Evolutionary conservation across 345 rosid species (phyloP), one percentile per base, ranked within the genome.

Genomic region (Alliaria petiolata): DNA sequence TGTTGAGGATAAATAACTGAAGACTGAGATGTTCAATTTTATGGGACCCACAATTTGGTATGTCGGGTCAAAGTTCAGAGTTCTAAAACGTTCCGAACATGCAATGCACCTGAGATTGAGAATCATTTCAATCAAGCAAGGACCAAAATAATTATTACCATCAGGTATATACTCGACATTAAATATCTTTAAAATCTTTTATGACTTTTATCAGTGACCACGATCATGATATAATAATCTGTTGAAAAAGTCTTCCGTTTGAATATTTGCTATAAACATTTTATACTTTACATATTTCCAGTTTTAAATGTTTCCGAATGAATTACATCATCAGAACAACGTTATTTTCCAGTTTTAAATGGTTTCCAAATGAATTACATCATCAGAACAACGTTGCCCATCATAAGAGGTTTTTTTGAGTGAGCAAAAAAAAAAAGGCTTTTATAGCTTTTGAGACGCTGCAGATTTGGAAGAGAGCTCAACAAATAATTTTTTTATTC

Each of bases 71-170:
- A 60, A 28, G 20, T 70, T 59, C 20, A 58, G 25, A 38, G 22
- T 49, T 34, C 33, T 45, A 19, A 47, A 64, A 31, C 57, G 14
- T 36, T 45, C 22, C 57, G 6, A 64, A 61, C 38, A 49, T 61
- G 68, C 52, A 59, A 49, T 61, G 68, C 52, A 59, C 19, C 14
- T 52, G 42, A 42, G 44, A 16, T 62, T 50, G 3, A 7, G 64
- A 64, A 54, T 54, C 38, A 1, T 34, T 61, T 40, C 50, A 62
- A 51, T 39, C 52, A 42, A 25, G 17, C 38, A 19, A 58, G 15
- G 16, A 56, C 65, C 46, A 53, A 26, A 3, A 5, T 31, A 65
- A 49, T n/a, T 11, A 42, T 42, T 52, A 38, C 9, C 46, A 66
- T 39, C 40, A 20, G 44, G 40, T 36, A 15, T 11, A 13, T n/a